Percentiles rank a stretch among this genome's conserved stretches.
phyloP scores from a whole-genome alignment of 306 rosid genomes.

The Abrus pulchellus region DNA sequence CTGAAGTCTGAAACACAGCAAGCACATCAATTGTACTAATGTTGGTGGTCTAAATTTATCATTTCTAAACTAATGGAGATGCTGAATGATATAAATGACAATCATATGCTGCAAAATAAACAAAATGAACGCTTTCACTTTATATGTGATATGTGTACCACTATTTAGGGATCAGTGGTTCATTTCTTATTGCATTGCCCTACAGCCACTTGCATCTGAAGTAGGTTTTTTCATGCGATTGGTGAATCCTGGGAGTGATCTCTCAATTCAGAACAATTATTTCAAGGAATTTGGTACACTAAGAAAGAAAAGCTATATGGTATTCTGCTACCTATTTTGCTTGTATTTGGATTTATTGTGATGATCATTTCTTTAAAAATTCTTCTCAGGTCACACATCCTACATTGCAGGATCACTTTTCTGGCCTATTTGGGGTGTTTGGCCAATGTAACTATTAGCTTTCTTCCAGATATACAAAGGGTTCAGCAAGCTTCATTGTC shows the following conservation, averaged over 20 bases:
- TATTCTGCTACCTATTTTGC: background rate
- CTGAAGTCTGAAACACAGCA: background rate
- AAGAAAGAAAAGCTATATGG: background rate
- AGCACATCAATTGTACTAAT: constrained; percentile 4
- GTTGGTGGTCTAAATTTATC: background rate
- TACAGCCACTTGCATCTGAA: background rate
- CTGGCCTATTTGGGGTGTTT: background rate
- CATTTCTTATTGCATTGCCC: constrained; percentile 15
- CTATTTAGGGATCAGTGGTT: background rate
- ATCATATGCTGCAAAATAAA: background rate
- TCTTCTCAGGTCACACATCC: background rate
- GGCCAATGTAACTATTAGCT: constrained; percentile 2
- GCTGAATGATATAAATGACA: constrained; percentile 6
- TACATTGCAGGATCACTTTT: constrained; percentile 20
- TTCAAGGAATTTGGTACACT: background rate
- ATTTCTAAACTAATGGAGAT: constrained; percentile 31
- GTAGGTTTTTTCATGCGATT: background rate
- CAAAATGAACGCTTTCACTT: constrained; percentile 4
- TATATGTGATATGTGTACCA: background rate
- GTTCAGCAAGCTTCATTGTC: constrained; percentile 2
- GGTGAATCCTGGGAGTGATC: constrained; percentile 9
- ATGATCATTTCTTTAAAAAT: background rate
- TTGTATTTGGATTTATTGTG: constrained; percentile 2
- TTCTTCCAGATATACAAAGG: background rate
- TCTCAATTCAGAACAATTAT: background rate